These are phyloP conservation scores for Cercospora sp. DNA, from an alignment of 2,329 filamentous ascomycete species.

Conservation along the genomic window DNA sequence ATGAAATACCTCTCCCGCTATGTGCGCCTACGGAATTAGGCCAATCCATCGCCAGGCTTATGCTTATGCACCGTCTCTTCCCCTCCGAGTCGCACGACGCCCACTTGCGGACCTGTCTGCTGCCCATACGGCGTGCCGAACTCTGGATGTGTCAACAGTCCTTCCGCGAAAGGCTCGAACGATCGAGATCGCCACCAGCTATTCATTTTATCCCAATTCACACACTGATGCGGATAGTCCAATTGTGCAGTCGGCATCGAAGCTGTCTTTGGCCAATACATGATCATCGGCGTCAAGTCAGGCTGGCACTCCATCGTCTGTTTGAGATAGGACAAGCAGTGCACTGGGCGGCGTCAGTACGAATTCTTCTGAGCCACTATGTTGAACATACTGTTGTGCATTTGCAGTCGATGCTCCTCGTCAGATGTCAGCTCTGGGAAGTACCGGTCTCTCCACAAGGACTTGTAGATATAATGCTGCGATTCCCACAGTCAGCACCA, in stretches of 20 bases:
- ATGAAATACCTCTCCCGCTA: conserved; percentile 21
- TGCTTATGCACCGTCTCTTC: not conserved
- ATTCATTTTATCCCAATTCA: not conserved
- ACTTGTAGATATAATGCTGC: not conserved
- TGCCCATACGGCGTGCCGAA: not conserved
- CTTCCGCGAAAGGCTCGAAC: not conserved
- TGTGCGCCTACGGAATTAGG: not conserved
- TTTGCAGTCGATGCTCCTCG: not conserved
- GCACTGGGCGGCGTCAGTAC: not conserved
- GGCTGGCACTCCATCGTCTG: not conserved
- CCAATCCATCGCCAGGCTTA: not conserved
- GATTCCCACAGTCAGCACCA: not conserved
- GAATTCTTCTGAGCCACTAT: not conserved
- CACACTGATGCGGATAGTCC: not conserved
- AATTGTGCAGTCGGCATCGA: not conserved
- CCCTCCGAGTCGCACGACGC: not conserved
- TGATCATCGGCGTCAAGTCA: not conserved
- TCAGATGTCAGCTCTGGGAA: not conserved
- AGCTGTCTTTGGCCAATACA: not conserved
- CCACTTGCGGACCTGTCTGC: not conserved
- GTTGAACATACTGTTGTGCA: not conserved
- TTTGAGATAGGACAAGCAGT: not conserved
- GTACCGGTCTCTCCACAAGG: not conserved
- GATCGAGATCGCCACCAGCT: not conserved
- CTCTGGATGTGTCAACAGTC: not conserved